phyloP scores from a whole-genome alignment of 2,329 filamentous ascomycete species.

The Claviceps arundinis region DNA sequence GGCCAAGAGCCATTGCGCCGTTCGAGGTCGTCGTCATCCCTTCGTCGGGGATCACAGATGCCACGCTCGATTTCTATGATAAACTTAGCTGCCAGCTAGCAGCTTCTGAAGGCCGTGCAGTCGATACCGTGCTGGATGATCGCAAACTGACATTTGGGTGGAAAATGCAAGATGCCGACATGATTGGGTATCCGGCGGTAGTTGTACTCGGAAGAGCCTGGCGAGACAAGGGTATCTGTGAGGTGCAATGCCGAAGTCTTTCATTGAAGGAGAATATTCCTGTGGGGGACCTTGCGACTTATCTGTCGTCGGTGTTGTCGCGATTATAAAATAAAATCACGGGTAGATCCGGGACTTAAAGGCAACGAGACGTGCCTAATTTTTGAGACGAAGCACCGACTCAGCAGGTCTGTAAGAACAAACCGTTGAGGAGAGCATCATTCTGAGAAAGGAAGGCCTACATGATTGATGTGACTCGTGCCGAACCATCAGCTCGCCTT shows the following conservation, averaged over 20 bases:
- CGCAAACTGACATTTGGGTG: slow-evolving; percentile 54
- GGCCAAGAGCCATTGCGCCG: slow-evolving; percentile 77
- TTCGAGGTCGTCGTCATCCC: slow-evolving; percentile 62
- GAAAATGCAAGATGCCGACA: slow-evolving; percentile 83
- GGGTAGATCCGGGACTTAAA: too few relatives aligned
- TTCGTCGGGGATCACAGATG: slow-evolving; percentile 28
- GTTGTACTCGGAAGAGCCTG: slow-evolving; percentile 66
- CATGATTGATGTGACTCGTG: too few relatives aligned
- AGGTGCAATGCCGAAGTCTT: slow-evolving; percentile 66
- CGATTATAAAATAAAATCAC: slow-evolving; percentile 33
- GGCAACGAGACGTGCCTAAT: background rate
- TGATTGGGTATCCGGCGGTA: slow-evolving; percentile 76
- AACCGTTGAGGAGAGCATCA: too few relatives aligned
- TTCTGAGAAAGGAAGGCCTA: too few relatives aligned
- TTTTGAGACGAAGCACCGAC: too few relatives aligned
- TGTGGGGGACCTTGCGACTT: slow-evolving; percentile 27
- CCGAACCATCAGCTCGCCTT: too few relatives aligned
- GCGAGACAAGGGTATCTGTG: slow-evolving; percentile 43
- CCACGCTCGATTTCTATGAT: slow-evolving; percentile 52
- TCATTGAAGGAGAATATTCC: slow-evolving; percentile 46
- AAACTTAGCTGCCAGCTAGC: slow-evolving; percentile 23
- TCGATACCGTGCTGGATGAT: slow-evolving; percentile 68
- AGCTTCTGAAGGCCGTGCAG: slow-evolving; percentile 6
- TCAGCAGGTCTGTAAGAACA: background rate
- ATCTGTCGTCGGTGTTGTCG: slow-evolving; percentile 33